phyloP scores from a whole-genome alignment of 2,329 filamentous ascomycete genomes.

The Fusarium sublunatum region DNA sequence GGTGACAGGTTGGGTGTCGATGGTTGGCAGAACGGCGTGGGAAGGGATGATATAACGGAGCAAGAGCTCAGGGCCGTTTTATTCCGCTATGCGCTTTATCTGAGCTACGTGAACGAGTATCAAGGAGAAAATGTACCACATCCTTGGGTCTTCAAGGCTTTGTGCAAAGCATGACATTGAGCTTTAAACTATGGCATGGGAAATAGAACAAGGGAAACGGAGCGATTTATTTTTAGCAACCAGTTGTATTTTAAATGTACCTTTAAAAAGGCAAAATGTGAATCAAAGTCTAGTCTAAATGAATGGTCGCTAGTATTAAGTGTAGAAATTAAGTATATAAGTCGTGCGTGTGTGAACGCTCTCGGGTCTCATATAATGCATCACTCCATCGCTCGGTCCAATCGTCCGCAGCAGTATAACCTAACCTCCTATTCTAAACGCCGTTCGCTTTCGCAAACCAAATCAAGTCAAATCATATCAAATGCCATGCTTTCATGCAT shows the following conservation, averaged over 20 bases:
- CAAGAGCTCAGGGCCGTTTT: slow-evolving; percentile 43
- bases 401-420: slow-evolving; percentile 26
- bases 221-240: background rate
- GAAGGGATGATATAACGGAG: slow-evolving; percentile 36
- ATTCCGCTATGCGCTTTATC: slow-evolving; percentile 52
- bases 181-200: background rate
- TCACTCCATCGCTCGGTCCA: slow-evolving; percentile 33
- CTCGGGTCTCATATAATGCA: slow-evolving; percentile 33
- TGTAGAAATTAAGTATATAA: slow-evolving; percentile 41
- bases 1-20: slow-evolving; percentile 20
- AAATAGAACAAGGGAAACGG: background rate
- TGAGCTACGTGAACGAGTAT: slow-evolving; percentile 48
- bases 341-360: slow-evolving; percentile 34
- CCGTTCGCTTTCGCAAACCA: slow-evolving; percentile 37
- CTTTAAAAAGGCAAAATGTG: slow-evolving; percentile 13
- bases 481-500: slow-evolving; percentile 39
- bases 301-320: slow-evolving; percentile 42
- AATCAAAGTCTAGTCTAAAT: slow-evolving; percentile 42
- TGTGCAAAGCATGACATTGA: slow-evolving; percentile 21
- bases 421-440: slow-evolving; percentile 28
- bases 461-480: slow-evolving; percentile 28
- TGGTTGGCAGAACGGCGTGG: slow-evolving; percentile 38
- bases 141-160: slow-evolving; percentile 48
- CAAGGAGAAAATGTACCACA: slow-evolving; percentile 45
- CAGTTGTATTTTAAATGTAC: background rate